These are phyloP conservation scores for Fragilariopsis cylindrus DNA, from an alignment of 108 stramenopile species.

Conservation along the genomic window DNA sequence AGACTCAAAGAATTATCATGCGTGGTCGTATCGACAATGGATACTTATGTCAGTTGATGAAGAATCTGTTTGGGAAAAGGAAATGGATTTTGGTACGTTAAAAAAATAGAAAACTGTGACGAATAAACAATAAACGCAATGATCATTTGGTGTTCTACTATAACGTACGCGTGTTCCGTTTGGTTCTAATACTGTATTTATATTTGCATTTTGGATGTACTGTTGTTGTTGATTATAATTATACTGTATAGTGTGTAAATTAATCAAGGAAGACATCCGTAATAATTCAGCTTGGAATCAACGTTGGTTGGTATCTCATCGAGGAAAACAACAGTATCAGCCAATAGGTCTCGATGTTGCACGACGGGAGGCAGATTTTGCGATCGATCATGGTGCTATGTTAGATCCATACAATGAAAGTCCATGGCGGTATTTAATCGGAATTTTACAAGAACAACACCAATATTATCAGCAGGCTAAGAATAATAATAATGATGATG, in stretches of 20 bases:
- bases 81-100: constrained; percentile 62
- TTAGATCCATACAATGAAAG: constrained; percentile 87
- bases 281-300: constrained; percentile 99
- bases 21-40: constrained; percentile 97
- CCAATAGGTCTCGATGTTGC: constrained; percentile 43
- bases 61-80: constrained; percentile 61
- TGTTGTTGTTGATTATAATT: neutral
- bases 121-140: neutral
- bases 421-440: constrained; percentile 83
- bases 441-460: constrained; percentile 69
- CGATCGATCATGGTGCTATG: constrained; percentile 44
- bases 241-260: constrained; percentile 28
- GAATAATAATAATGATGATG: too few relatives aligned
- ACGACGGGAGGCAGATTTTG: constrained; percentile 61
- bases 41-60: constrained; percentile 60
- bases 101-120: neutral
- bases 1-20: constrained; percentile 98
- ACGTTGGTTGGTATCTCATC: constrained; percentile 91
- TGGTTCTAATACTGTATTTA: neutral
- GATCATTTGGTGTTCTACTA: too few relatives aligned
- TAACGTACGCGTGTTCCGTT: neutral
- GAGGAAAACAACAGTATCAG: constrained; percentile 14
- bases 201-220: neutral
- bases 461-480: neutral
- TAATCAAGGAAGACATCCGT: constrained; percentile 80